Evolutionary conservation across 768 basidiomycete species (phyloP).

Genomic region (Mycena polygramma): DNA sequence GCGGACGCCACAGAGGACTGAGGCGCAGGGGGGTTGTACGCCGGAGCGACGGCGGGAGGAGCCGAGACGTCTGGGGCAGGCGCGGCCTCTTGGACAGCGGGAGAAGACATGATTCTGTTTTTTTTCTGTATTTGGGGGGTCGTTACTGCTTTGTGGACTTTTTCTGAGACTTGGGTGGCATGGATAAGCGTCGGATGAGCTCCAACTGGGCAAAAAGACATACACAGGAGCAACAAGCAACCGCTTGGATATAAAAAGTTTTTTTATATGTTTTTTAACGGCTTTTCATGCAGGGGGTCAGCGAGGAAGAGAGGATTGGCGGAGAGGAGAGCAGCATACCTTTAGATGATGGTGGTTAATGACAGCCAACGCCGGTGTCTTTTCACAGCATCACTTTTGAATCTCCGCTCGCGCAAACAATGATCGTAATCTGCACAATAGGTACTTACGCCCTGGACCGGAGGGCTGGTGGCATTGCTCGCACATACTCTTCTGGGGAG

Average conservation of each 20-base stretch:
- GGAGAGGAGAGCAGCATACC: constrained; percentile 25
- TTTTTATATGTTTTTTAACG: constrained; percentile 80
- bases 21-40: constrained; percentile 70
- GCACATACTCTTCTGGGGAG: too few species aligned
- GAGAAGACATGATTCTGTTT: constrained; percentile 67
- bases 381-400: constrained; percentile 11
- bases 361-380: constrained; percentile 27
- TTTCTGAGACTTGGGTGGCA: constrained; percentile 71
- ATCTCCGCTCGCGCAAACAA: constrained; percentile 29
- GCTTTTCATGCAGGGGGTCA: constrained; percentile 64
- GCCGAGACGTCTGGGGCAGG: constrained; percentile 62
- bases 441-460: constrained; percentile 15
- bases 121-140: constrained; percentile 70
- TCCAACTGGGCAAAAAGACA: constrained; percentile 43
- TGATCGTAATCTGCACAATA: constrained; percentile 41
- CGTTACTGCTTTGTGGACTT: constrained; percentile 95
- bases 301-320: constrained; percentile 36
- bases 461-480: too few species aligned
- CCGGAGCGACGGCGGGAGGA: constrained; percentile 63
- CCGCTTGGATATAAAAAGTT: constrained; percentile 74
- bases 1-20: constrained; percentile 70
- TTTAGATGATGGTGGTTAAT: constrained; percentile 73
- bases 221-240: constrained; percentile 83
- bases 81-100: constrained; percentile 66
- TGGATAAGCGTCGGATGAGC: constrained; percentile 30